Evolutionary conservation across 441 rosid species (phyloP).

Genomic region (Pelargonium citronellum): DNA sequence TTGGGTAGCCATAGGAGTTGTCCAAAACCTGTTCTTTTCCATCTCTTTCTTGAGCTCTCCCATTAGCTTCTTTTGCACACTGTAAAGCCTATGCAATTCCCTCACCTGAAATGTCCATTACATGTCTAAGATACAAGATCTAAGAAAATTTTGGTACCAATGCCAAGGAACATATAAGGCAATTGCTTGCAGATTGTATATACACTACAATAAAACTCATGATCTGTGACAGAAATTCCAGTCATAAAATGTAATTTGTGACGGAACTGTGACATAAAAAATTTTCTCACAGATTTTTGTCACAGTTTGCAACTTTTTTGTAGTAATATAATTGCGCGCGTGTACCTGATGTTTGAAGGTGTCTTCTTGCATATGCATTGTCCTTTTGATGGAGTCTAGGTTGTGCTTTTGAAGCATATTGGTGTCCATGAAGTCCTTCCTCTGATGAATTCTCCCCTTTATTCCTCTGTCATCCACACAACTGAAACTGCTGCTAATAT

Average conservation of each 20-base stretch:
- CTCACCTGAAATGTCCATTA: slow-evolving; percentile 44
- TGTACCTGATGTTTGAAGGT: slow-evolving; percentile 66
- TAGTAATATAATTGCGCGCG: too few relatives aligned
- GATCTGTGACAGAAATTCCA: too few relatives aligned
- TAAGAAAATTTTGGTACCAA: too few relatives aligned
- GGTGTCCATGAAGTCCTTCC: slow-evolving; percentile 34
- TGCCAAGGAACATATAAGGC: too few relatives aligned
- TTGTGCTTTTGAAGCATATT: slow-evolving; percentile 34
- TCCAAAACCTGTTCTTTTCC: slow-evolving; percentile 32
- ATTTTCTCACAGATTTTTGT: too few relatives aligned
- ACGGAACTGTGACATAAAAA: too few relatives aligned
- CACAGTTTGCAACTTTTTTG: not conserved
- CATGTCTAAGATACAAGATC: too few relatives aligned
- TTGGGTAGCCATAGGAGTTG: slow-evolving; percentile 5
- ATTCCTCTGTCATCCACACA: slow-evolving; percentile 38
- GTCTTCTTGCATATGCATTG: slow-evolving; percentile 73
- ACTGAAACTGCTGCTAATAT: slow-evolving; percentile 28
- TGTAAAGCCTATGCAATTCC: slow-evolving; percentile 71
- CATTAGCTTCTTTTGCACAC: slow-evolving; percentile 62
- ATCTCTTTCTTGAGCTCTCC: slow-evolving; percentile 41
- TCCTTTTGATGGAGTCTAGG: slow-evolving; percentile 52
- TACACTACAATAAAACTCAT: too few relatives aligned
- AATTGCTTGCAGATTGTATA: too few relatives aligned
- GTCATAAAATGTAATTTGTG: too few relatives aligned
- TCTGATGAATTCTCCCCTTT: slow-evolving; percentile 19